Evolutionary conservation across 306 rosid genomes (phyloP).

Genomic region (Abrus pulchellus): DNA sequence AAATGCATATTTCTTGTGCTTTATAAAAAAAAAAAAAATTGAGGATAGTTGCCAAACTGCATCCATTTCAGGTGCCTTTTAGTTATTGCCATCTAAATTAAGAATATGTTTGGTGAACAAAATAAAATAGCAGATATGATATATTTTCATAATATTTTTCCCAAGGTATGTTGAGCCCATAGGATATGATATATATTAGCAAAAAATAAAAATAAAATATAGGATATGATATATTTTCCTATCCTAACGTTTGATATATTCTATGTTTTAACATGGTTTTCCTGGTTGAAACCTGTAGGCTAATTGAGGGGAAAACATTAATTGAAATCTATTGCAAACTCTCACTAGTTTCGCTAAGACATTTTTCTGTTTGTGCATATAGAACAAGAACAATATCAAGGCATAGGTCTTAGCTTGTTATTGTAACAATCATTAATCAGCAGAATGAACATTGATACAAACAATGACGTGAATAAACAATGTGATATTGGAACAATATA

Average conservation of each 20-base stretch:
- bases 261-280: background rate
- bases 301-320: background rate
- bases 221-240: too few relatives aligned
- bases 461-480: background rate
- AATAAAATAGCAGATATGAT: too few relatives aligned
- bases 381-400: background rate
- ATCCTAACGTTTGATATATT: too few relatives aligned
- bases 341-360: background rate
- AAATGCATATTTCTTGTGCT: constrained; percentile 37
- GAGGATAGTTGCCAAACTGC: background rate
- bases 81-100: background rate
- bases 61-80: background rate
- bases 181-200: too few relatives aligned
- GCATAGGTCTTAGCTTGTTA: background rate
- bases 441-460: background rate
- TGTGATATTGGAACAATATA: too few relatives aligned
- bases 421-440: background rate
- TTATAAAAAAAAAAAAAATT: background rate
- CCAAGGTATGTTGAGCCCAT: too few relatives aligned
- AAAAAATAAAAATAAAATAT: too few relatives aligned
- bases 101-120: too few relatives aligned
- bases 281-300: background rate
- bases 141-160: too few relatives aligned
- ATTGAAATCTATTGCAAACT: background rate
- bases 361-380: background rate